A percentile compares a stretch with the other conserved stretches of the same genome.
These are phyloP conservation scores for Tuber aestivum DNA, from an alignment of 495 filamentous ascomycete species.

Conservation along the genomic window DNA sequence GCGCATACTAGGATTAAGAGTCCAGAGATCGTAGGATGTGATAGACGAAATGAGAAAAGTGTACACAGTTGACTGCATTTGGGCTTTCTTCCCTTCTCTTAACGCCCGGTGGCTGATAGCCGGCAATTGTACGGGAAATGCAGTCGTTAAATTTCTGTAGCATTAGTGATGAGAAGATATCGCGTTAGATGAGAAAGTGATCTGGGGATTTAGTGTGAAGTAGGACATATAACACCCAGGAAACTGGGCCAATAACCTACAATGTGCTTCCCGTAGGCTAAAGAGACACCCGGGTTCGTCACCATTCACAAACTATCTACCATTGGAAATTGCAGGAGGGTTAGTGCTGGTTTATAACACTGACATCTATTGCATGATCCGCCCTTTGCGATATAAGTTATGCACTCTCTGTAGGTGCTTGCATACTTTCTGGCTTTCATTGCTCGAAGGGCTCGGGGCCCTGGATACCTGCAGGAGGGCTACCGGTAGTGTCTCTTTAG, in stretches of 20 bases:
- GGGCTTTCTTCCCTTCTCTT: background rate
- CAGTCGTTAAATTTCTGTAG: background rate
- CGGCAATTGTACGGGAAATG: background rate
- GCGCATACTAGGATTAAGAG: background rate
- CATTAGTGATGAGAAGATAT: background rate
- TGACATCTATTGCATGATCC: background rate
- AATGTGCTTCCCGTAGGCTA: background rate
- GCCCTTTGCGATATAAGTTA: background rate
- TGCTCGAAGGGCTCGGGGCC: background rate
- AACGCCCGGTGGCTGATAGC: background rate
- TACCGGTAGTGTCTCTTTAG: background rate
- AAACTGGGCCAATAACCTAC: background rate
- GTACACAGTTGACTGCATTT: background rate
- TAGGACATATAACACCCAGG: background rate
- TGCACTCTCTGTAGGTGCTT: background rate
- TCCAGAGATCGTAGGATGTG: background rate
- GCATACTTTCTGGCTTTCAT: background rate
- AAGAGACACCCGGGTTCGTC: background rate
- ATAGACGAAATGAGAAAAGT: background rate
- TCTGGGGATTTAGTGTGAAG: background rate
- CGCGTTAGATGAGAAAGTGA: background rate
- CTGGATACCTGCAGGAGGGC: background rate
- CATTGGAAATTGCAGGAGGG: background rate
- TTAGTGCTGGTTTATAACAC: background rate
- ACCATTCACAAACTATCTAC: background rate